Conservation (phyloP, 768 basidiomycete genomes). For the Phlebiopsis gigantea region DNA sequence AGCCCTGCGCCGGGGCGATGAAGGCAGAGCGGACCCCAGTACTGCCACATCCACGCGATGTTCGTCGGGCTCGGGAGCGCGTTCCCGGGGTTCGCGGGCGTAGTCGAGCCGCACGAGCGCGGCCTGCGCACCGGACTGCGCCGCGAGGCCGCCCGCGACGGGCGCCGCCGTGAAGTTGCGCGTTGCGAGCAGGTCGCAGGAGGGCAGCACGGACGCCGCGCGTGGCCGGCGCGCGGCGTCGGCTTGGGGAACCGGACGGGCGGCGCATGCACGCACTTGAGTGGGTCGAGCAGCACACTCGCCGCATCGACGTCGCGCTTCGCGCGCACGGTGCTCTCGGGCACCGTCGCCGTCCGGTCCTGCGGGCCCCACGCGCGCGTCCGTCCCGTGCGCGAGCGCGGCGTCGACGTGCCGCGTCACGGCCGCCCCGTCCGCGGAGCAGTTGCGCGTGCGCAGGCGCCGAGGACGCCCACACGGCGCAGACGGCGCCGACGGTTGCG, state of each 20-base stretch:
- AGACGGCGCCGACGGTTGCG: constrained; percentile 41
- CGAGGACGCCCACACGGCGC: constrained; percentile 44
- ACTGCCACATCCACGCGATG: constrained; percentile 51
- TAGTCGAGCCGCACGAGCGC: constrained; percentile 41
- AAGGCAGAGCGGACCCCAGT: constrained; percentile 41
- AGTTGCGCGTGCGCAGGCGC: constrained; percentile 46
- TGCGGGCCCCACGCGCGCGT: constrained; percentile 37
- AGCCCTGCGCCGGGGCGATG: constrained; percentile 26
- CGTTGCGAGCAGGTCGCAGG: constrained; percentile 46
- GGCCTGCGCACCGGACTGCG: constrained; percentile 27
- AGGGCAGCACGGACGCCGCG: constrained; percentile 36
- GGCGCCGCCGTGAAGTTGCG: constrained; percentile 34
- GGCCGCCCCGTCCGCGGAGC: constrained; percentile 47
- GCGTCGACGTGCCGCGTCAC: constrained; percentile 31
- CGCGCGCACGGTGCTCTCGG: constrained; percentile 27
- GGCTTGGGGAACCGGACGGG: no score
- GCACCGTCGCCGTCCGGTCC: constrained; percentile 32
- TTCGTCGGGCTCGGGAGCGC: constrained; percentile 37
- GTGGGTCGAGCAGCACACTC: constrained; percentile 41
- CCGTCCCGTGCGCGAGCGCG: constrained; percentile 24
- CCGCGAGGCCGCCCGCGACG: constrained; percentile 33
- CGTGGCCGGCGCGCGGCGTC: no score
- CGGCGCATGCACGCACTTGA: constrained; percentile 22
- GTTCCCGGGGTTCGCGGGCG: constrained; percentile 34
- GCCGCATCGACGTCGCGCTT: constrained; percentile 39